Evolutionary conservation across 2,329 filamentous ascomycete genomes (phyloP).

Genomic region (Penicillium sp.): DNA sequence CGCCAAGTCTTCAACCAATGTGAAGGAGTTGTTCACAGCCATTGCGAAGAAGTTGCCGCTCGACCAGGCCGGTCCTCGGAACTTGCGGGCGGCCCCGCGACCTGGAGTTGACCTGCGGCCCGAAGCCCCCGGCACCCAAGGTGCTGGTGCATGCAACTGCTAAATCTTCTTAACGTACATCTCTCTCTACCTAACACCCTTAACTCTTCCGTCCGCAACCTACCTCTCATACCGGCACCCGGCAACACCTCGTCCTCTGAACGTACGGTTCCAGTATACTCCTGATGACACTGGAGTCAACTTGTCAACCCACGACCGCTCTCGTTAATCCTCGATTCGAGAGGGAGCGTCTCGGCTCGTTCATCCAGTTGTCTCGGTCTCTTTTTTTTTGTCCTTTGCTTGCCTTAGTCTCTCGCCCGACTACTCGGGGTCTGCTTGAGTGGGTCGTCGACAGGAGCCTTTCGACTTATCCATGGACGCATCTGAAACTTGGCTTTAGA

Average conservation of each 20-base stretch:
- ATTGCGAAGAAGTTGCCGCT: slow-evolving; percentile 97
- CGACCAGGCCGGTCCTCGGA: slow-evolving; percentile 90
- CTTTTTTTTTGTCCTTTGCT: slow-evolving; percentile 20
- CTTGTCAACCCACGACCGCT: too few species aligned
- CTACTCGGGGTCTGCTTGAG: slow-evolving; percentile 8
- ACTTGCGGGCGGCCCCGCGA: slow-evolving; percentile 64
- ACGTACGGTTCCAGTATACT: slow-evolving; percentile 6
- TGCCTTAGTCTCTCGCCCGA: not conserved
- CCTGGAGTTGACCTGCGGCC: slow-evolving; percentile 66
- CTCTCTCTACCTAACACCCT: not conserved
- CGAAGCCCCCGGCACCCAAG: slow-evolving; percentile 59
- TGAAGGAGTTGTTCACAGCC: slow-evolving; percentile 90
- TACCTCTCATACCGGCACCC: not conserved
- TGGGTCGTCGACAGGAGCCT: slow-evolving; percentile 14
- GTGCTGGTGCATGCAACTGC: slow-evolving; percentile 62
- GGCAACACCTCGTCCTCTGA: not conserved
- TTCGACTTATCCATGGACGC: slow-evolving; percentile 18
- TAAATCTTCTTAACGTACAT: slow-evolving; percentile 39
- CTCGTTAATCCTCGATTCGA: too few species aligned
- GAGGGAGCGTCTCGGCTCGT: slow-evolving; percentile 16
- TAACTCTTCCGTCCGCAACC: not conserved
- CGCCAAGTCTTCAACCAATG: slow-evolving; percentile 95
- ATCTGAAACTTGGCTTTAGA: slow-evolving; percentile 33
- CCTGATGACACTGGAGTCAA: slow-evolving; percentile 12
- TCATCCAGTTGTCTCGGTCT: slow-evolving; percentile 18